These are phyloP conservation scores for Paecilomyces variotii DNA, from an alignment of 2,329 filamentous ascomycete species.

Conservation along the genomic window DNA sequence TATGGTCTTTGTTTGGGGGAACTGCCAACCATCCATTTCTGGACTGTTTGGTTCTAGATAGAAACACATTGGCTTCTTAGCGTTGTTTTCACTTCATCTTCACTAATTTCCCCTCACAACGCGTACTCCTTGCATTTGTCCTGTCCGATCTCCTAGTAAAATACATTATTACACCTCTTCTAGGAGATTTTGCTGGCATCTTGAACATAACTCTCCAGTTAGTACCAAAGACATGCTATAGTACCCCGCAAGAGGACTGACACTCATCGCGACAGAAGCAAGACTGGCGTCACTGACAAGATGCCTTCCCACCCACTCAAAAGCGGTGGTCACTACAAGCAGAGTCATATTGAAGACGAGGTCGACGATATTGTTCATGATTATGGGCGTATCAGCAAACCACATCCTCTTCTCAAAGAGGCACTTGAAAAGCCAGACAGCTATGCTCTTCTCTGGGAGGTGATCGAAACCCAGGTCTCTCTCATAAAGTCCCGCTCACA, in stretches of 20 bases:
- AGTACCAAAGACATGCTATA: background rate
- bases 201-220: background rate
- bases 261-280: background rate
- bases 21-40: background rate
- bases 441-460: constrained; percentile 19
- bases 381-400: constrained; percentile 16
- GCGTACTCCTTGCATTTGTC: background rate
- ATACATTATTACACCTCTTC: background rate
- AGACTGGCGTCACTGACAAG: background rate
- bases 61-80: background rate
- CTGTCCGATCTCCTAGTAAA: background rate
- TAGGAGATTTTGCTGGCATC: background rate
- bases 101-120: background rate
- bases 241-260: background rate
- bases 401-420: constrained; percentile 20
- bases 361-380: constrained; percentile 19
- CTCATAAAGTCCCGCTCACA: constrained; percentile 29
- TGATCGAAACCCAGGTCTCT: constrained; percentile 26
- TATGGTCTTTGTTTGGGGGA: background rate
- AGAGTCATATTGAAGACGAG: constrained; percentile 5
- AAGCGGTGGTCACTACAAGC: background rate
- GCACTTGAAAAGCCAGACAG: constrained; percentile 19
- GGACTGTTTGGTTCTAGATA: background rate
- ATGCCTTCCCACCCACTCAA: background rate
- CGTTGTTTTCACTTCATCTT: background rate